phyloP scores from a whole-genome alignment of 2,329 filamentous ascomycete species.

The Raffaelea albimanens region DNA sequence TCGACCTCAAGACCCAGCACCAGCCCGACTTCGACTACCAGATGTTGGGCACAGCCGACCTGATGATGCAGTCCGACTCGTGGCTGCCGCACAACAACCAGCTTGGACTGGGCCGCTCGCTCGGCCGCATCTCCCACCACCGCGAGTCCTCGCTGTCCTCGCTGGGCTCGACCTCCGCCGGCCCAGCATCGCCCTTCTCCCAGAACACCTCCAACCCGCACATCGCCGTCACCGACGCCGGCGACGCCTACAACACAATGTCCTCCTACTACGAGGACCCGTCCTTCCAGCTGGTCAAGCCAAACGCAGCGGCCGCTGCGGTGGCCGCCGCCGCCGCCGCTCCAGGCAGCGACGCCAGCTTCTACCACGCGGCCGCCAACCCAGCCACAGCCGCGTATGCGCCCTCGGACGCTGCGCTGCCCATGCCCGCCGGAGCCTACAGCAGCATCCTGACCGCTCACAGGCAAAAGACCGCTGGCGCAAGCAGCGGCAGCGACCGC shows the following conservation, averaged over 20 bases:
- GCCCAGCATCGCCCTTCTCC: constrained; percentile 50
- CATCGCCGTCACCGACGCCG: constrained; percentile 43
- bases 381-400: constrained; percentile 29
- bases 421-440: constrained; percentile 29
- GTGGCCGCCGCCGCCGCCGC: neutral
- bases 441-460: constrained; percentile 27
- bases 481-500: constrained; percentile 20
- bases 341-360: constrained; percentile 20
- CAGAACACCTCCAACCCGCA: constrained; percentile 47
- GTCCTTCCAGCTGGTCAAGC: constrained; percentile 39
- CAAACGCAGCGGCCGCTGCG: constrained; percentile 10
- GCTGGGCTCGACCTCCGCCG: constrained; percentile 48
- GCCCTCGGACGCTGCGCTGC: constrained; percentile 17
- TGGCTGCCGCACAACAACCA: constrained; percentile 27
- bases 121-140: constrained; percentile 37
- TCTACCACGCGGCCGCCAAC: constrained; percentile 27
- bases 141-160: constrained; percentile 54
- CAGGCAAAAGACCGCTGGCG: constrained; percentile 19
- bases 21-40: constrained; percentile 7
- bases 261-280: constrained; percentile 26
- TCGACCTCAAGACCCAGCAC: too few species aligned
- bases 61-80: constrained; percentile 29
- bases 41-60: constrained; percentile 14
- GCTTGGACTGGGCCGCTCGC: constrained; percentile 24
- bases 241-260: constrained; percentile 37